Conservation (phyloP, 2,329 filamentous ascomycete genomes). For the Stachybotrys chartarum region DNA sequence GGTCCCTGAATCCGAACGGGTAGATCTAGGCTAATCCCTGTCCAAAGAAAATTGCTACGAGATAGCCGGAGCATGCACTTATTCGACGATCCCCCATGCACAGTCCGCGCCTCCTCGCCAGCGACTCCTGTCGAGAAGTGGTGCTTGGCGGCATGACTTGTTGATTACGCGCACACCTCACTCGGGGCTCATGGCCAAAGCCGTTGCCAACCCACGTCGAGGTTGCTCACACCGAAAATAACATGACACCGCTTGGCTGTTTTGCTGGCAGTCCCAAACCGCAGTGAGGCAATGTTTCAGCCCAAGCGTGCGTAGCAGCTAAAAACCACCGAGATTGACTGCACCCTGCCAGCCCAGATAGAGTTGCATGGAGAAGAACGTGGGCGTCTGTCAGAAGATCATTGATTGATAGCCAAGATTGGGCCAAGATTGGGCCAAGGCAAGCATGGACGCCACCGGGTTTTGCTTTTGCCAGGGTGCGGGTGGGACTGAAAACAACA, state of each 20-base stretch:
- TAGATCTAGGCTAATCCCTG: neutral
- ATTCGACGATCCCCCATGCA: neutral
- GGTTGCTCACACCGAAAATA: too few relatives aligned
- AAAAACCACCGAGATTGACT: neutral
- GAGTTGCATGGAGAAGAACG: neutral
- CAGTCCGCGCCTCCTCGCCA: neutral
- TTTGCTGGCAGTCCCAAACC: too few relatives aligned
- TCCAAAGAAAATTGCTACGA: neutral
- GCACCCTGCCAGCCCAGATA: too few relatives aligned
- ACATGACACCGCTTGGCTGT: too few relatives aligned
- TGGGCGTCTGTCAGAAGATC: neutral
- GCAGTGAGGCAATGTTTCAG: neutral
- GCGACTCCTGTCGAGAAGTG: too few relatives aligned
- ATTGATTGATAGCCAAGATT: neutral
- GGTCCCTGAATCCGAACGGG: neutral
- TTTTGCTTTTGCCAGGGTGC: neutral
- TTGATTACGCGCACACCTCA: too few relatives aligned
- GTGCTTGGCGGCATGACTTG: too few relatives aligned
- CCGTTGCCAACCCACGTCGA: too few relatives aligned
- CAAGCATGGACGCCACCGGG: neutral
- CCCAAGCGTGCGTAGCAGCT: neutral
- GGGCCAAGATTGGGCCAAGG: neutral
- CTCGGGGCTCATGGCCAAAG: too few relatives aligned
- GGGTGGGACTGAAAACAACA: neutral
- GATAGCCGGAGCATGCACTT: neutral